Conservation (phyloP, 78 protist species). For the Dictyostelium capitatum region DNA sequence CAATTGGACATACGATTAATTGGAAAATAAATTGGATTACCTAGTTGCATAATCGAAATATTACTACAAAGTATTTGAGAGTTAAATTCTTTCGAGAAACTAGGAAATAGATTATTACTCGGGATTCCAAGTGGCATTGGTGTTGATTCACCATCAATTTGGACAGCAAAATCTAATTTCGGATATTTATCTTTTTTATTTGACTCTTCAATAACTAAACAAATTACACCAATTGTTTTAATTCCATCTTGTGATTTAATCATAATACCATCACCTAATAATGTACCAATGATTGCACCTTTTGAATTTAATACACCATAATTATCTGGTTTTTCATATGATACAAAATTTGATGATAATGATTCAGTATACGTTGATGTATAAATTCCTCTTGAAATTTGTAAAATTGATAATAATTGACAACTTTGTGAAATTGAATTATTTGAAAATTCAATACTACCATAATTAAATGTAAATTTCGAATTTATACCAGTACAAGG, state of each 20-base stretch:
- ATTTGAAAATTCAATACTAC: neutral
- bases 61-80: too few species aligned
- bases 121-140: too few species aligned
- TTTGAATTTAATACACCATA: conserved; percentile 29
- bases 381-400: neutral
- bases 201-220: too few species aligned
- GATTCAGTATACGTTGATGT: neutral
- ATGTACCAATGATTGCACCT: conserved; percentile 33
- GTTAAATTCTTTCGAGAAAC: too few species aligned
- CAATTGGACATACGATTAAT: neutral
- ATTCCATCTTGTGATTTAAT: neutral
- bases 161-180: too few species aligned
- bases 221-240: too few species aligned
- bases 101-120: too few species aligned
- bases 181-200: neutral
- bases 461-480: neutral
- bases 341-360: conserved; percentile 11
- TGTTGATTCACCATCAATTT: too few species aligned
- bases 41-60: too few species aligned
- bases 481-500: conserved; percentile 13
- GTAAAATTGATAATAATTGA: neutral
- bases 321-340: conserved; percentile 42
- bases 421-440: conserved; percentile 4
- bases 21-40: too few species aligned
- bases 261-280: conserved; percentile 37